A percentile compares a stretch with the other conserved stretches of the same genome.
Conservation (phyloP, 2,329 filamentous ascomycete genomes). For the Colletotrichum sp. region DNA sequence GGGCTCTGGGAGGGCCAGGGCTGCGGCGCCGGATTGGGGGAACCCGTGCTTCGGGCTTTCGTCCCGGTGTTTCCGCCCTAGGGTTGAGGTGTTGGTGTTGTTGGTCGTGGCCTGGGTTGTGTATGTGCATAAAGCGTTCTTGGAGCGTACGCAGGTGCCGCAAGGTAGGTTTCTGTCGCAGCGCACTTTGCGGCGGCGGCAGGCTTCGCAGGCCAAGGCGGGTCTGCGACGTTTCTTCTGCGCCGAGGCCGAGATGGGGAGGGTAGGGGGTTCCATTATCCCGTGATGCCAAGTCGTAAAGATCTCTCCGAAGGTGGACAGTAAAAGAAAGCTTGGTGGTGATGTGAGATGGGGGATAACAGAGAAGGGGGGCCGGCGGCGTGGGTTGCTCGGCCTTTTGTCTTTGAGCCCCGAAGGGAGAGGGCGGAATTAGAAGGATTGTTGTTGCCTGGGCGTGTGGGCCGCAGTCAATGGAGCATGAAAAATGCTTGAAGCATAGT, state of each 20-base stretch:
- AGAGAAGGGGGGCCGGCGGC: not conserved
- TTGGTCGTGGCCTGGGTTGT: conserved; percentile 34
- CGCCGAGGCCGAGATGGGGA: not conserved
- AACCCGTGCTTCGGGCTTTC: not conserved
- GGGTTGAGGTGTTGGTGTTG: not conserved
- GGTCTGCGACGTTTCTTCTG: conserved; percentile 44
- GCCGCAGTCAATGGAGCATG: not conserved
- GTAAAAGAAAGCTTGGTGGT: not conserved
- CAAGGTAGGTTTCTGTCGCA: conserved; percentile 67
- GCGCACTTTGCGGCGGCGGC: conserved; percentile 64
- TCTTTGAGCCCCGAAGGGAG: not conserved
- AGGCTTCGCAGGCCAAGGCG: conserved; percentile 59
- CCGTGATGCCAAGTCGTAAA: not conserved
- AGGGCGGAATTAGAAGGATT: not conserved
- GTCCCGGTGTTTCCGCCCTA: not conserved
- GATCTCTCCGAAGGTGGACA: not conserved
- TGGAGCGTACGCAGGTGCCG: conserved; percentile 62
- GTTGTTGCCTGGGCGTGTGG: not conserved
- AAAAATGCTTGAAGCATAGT: not conserved
- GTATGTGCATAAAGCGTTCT: conserved; percentile 61
- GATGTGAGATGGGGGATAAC: not conserved
- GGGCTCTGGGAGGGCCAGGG: not conserved
- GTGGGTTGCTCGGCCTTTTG: conserved; percentile 13
- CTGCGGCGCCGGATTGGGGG: not conserved
- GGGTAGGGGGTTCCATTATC: not conserved